Conservation (phyloP, 2,329 filamentous ascomycete species). For the Neonectria punicea region DNA sequence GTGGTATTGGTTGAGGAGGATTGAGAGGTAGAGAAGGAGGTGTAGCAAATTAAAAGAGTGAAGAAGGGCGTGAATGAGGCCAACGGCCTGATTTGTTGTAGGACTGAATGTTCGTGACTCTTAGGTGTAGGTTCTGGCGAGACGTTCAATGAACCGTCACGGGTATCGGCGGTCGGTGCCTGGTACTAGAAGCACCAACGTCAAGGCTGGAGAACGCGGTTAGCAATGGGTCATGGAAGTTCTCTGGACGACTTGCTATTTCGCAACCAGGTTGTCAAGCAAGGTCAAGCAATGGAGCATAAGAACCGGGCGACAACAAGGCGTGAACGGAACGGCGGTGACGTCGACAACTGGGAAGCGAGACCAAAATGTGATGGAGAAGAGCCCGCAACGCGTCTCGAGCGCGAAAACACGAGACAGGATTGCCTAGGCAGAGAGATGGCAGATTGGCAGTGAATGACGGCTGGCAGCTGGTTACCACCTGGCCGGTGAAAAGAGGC, state of each 20-base stretch:
- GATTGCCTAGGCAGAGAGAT: not conserved
- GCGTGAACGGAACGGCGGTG: not conserved
- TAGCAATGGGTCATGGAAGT: not conserved
- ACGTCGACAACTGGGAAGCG: not conserved
- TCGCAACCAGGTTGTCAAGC: not conserved
- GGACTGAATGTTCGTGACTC: too few species aligned
- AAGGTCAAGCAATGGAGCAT: not conserved
- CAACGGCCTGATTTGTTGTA: not conserved
- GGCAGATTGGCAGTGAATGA: not conserved
- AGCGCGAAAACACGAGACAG: not conserved
- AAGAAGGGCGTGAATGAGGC: not conserved
- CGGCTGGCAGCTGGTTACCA: constrained; percentile 1
- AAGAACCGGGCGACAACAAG: not conserved
- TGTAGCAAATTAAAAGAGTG: not conserved
- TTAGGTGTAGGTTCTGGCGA: not conserved
- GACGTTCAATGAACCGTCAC: not conserved
- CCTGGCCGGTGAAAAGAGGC: not conserved
- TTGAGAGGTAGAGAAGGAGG: not conserved
- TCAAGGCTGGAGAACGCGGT: not conserved
- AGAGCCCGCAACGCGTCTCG: not conserved
- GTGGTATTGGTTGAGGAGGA: not conserved
- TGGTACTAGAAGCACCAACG: not conserved
- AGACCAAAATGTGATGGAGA: not conserved
- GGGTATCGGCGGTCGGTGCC: not conserved
- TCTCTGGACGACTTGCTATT: not conserved